Evolutionary conservation across 768 basidiomycete species (phyloP).

Genomic region (Lactifluus rugatus): DNA sequence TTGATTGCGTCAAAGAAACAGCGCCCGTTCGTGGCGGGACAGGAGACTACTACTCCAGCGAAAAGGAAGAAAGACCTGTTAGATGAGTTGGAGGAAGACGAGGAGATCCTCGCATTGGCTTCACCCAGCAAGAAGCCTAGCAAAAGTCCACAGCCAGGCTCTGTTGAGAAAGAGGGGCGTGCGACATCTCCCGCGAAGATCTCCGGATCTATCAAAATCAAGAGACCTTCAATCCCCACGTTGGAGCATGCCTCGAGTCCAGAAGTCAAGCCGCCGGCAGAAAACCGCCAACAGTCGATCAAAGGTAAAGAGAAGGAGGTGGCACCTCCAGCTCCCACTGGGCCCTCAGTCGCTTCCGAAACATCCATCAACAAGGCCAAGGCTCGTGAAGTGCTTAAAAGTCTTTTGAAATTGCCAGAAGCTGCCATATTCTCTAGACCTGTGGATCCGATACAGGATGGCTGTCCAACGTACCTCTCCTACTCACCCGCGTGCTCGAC

Average conservation of each 20-base stretch:
- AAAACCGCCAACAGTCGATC: slow-evolving; percentile 25
- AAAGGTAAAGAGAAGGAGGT: slow-evolving; percentile 60
- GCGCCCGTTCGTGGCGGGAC: slow-evolving; percentile 21
- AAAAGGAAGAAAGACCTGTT: slow-evolving; percentile 45
- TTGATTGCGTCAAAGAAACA: slow-evolving; percentile 17
- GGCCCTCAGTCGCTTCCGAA: slow-evolving; percentile 27
- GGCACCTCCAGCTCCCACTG: slow-evolving; percentile 23
- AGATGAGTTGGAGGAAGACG: slow-evolving; percentile 36
- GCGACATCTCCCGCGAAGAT: slow-evolving; percentile 10
- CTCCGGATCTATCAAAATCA: slow-evolving; percentile 15
- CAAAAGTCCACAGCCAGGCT: slow-evolving; percentile 18
- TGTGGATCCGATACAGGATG: slow-evolving; percentile 75
- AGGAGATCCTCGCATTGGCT: slow-evolving; percentile 54
- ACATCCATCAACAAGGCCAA: slow-evolving; percentile 75
- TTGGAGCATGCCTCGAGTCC: background rate
- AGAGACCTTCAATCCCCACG: slow-evolving; percentile 4
- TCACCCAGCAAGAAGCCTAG: slow-evolving; percentile 51
- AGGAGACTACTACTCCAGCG: slow-evolving; percentile 9
- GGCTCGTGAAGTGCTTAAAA: slow-evolving; percentile 61
- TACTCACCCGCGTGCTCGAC: background rate
- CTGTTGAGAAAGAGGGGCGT: slow-evolving; percentile 16
- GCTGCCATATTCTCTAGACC: slow-evolving; percentile 66
- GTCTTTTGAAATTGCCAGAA: slow-evolving; percentile 52
- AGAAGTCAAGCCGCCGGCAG: slow-evolving; percentile 6
- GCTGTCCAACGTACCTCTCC: slow-evolving; percentile 77